Base-by-base conservation (phyloP, 371 early-diverging fungal species). In the Mortierella sp. region DNA sequence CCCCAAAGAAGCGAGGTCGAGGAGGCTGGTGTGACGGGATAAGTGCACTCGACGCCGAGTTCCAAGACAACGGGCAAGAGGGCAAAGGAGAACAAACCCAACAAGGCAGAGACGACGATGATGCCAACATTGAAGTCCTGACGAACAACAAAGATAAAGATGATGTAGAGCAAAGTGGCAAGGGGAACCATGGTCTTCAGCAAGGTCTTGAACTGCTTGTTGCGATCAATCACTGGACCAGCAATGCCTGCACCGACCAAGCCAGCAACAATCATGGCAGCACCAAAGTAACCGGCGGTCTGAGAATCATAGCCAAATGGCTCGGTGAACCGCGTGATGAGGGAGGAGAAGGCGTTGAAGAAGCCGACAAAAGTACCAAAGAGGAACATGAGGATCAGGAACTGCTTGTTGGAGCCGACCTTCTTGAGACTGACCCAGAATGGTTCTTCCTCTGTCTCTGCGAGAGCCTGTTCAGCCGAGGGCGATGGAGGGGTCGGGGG, bases 251-350 rank as follows among this genome's bases (percentile, higher is more conserved):
- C 85, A 76, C 65, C 88, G 7, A 81, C 81, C 39, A 88, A 57
- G 37, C 86, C 88, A 29, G 83, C 85, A n/a, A 85, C 81, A 29
- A 85, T 81, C 48, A 81, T 81, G 27, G 84, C 82, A 1, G 85
- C 88, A 53, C 83, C 85, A 39, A 88, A 84, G 48, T 81, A 85
- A 19, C 90, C 89, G 31, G 83, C 83, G 10, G 27, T 88, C 82
- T 34, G 77, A 80, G 45, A 88, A 1, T 81, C 60, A 63, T 90
- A 91, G 14, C 89, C 90, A 66, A 85, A 90, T 16, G 91, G 91
- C 17, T 71, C 69, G 14, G 89, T 76, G 49, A 86, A 87, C 60
- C 86, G 83, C 29, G 83, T 81, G 60, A 90, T 81, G 10, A 89
- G 71, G 16, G 87, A 88, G 19, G 85, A 81, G 79, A 86, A 85